Conservation (phyloP, 2,329 filamentous ascomycete genomes). For the Ilyonectria sp. region DNA sequence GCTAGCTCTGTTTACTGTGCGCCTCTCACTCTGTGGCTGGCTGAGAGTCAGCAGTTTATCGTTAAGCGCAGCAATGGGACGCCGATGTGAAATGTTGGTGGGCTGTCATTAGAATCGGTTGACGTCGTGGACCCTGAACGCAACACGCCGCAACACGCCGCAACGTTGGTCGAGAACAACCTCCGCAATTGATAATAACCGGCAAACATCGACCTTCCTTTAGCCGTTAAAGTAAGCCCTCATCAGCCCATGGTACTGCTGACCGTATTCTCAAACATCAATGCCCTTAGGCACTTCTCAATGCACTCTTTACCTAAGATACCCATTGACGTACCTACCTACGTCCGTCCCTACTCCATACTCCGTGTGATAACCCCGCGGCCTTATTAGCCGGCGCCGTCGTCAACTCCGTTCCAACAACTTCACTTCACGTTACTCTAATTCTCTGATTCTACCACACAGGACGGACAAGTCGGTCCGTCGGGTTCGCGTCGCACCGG, state of each 20-base stretch:
- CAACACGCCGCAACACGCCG: background rate
- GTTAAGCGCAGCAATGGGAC: background rate
- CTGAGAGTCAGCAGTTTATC: background rate
- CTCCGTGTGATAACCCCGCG: too few species aligned
- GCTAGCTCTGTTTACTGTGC: background rate
- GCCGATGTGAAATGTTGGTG: background rate
- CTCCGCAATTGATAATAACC: too few species aligned
- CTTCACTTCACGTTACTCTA: background rate
- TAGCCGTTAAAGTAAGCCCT: too few species aligned
- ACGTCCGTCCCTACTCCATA: too few species aligned
- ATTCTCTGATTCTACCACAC: too few species aligned
- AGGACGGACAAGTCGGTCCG: background rate
- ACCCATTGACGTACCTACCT: too few species aligned
- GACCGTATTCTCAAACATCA: too few species aligned
- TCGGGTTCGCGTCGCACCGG: background rate
- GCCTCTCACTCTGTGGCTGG: background rate
- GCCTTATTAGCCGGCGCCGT: background rate
- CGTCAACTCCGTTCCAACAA: background rate
- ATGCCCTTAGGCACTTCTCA: too few species aligned
- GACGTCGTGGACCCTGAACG: background rate
- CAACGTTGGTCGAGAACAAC: too few species aligned
- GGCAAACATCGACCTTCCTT: too few species aligned
- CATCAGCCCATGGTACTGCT: too few species aligned
- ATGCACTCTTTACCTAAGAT: too few species aligned
- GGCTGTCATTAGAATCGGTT: background rate